Conservation (phyloP, 768 basidiomycete genomes). For the Tylopilus plumbeoviolaceoides region DNA sequence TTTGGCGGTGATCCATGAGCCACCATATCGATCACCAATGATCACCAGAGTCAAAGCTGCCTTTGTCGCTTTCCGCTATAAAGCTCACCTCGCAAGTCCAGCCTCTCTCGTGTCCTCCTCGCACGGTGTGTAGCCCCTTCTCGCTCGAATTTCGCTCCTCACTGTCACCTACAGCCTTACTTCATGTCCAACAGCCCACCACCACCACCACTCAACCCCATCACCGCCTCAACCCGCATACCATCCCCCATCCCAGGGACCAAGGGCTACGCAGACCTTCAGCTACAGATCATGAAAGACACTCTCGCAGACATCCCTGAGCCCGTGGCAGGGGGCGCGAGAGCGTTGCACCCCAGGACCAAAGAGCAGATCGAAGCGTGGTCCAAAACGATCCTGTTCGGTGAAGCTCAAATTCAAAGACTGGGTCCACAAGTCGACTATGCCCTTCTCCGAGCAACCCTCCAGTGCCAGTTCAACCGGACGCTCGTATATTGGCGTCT, state of each 20-base stretch:
- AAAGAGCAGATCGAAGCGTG: conserved; percentile 10
- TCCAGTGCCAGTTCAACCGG: conserved; percentile 18
- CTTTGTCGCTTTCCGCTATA: conserved; percentile 28
- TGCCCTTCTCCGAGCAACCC: conserved; percentile 11
- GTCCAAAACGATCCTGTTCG: conserved; percentile 13
- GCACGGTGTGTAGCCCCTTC: too few species aligned
- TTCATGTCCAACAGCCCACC: conserved; percentile 15
- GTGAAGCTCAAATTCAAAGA: conserved; percentile 19
- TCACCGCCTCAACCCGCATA: neutral
- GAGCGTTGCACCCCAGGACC: neutral
- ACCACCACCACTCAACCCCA: conserved; percentile 8
- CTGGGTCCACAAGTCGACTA: conserved; percentile 18
- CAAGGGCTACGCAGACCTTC: conserved; percentile 14
- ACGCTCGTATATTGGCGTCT: conserved; percentile 34
- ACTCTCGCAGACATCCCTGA: conserved; percentile 19
- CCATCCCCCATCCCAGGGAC: conserved; percentile 20
- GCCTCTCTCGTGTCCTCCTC: neutral
- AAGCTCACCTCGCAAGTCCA: conserved; percentile 10
- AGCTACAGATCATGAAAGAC: conserved; percentile 16
- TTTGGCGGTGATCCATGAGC: conserved; percentile 29
- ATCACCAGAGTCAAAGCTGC: conserved; percentile 19
- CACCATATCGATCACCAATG: conserved; percentile 34
- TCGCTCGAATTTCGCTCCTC: neutral
- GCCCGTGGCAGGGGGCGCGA: conserved; percentile 7
- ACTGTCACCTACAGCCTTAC: conserved; percentile 3